phyloP scores from a whole-genome alignment of 2,329 filamentous ascomycete genomes.

The Rugonectria rugulosa region DNA sequence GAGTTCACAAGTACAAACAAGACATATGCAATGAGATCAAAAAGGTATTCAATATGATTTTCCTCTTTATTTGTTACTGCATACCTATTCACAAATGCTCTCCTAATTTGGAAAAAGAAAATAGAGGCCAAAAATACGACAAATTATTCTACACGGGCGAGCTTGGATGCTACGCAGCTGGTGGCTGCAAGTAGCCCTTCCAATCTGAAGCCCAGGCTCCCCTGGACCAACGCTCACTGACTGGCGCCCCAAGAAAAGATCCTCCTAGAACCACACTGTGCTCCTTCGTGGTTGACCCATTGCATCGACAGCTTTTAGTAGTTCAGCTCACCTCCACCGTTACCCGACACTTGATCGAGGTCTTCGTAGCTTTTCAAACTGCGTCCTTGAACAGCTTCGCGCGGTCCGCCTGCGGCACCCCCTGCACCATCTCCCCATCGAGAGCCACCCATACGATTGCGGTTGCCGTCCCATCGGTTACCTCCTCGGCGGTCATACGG shows the following conservation, averaged over 20 bases:
- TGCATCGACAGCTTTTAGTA: slow-evolving; percentile 63
- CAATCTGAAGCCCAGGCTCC: slow-evolving; percentile 16
- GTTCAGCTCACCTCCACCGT: slow-evolving; percentile 84
- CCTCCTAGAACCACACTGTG: background rate
- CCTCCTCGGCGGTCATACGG: slow-evolving; percentile 76
- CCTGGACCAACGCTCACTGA: slow-evolving; percentile 19
- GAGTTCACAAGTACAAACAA: no score
- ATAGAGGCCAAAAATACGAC: slow-evolving; percentile 15
- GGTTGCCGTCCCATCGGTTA: slow-evolving; percentile 60
- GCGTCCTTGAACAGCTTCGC: slow-evolving; percentile 90
- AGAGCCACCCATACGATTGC: slow-evolving; percentile 59
- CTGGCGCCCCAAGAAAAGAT: slow-evolving; percentile 2
- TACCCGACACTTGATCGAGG: slow-evolving; percentile 81
- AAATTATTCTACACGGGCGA: slow-evolving; percentile 34
- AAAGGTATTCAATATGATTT: no score
- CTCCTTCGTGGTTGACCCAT: background rate
- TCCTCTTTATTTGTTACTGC: background rate
- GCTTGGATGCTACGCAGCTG: slow-evolving; percentile 15
- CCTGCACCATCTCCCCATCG: slow-evolving; percentile 80
- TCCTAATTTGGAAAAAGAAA: slow-evolving; percentile 11
- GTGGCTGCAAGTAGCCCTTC: no score
- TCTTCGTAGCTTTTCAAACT: slow-evolving; percentile 98
- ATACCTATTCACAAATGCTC: no score
- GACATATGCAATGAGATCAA: background rate
- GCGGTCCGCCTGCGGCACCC: slow-evolving; percentile 79